Base-by-base conservation (phyloP, 306 rosid genomes). In the Trifolium fragiferum region DNA sequence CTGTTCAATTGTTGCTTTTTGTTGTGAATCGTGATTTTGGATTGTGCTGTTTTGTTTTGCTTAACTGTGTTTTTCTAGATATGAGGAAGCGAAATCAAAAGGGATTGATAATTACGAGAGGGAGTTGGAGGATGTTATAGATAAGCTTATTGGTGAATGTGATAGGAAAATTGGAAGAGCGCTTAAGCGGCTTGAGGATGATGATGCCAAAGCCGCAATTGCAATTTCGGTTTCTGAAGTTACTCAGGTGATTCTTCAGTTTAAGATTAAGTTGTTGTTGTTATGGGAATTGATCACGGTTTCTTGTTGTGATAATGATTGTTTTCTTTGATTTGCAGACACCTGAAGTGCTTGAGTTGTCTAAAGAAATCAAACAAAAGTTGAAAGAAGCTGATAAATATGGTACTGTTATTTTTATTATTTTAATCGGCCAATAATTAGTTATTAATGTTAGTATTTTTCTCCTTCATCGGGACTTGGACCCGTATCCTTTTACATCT, bases 191-290 rank as follows among this genome's bases (percentile, higher is more conserved):
- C 98, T 95, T 3, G 98, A 95, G 86, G 99, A 92, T 15, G 99
- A 95, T 2, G 99, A 95, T 83, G 99, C 99, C 0, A 95, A 95
- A 77, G 99, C 99, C 46, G 99, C 99, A 2, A 90, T 92, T 66
- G 98, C 99, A 57, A 95, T 95, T 84, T 95, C 99, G 5, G 99
- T 95, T 38, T 83, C 99, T 25, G 96, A 95, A 68, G 98, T 95
- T 74, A 95, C 99, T 76, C 95, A 84, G 97, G 99, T 89, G 69
- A 78, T 30, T 35, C 3, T 66, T 57, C 23, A 19, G 43, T 75
- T 78, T 2, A 3, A 14, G 13, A 20, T 68, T 62, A 18, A 12
- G 16, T 37, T 30, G 12, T 40, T 20, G 53, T 6, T 21, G 35
- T n/a, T n/a, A n/a, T 40, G 6, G 6, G 72, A 33, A 61, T 33